Evolutionary conservation across 2,329 filamentous ascomycete species (phyloP), one percentile per base, ranked within the genome.

Genomic region (Xylariaceae sp.): DNA sequence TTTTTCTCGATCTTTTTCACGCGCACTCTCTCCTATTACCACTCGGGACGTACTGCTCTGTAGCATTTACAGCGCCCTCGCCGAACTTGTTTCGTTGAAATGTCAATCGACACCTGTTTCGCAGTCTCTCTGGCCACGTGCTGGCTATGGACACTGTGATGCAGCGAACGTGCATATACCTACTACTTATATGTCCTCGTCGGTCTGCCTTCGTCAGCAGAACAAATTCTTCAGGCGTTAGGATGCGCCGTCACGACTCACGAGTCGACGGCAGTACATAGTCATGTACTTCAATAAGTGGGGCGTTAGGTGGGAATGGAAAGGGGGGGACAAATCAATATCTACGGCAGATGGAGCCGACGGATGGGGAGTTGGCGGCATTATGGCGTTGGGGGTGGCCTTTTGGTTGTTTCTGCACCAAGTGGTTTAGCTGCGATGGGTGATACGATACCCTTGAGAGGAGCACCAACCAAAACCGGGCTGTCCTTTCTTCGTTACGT

Each of bases 371-470:
- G 50, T 55, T 48, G 55, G 53, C 35, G 47, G 44, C 54, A 55
- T 50, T 51, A 49, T 59, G 66, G 67, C 62, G 62, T 68, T 66
- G 53, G 23, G 64, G 23, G 23, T 18, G 23, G 23, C 23, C 23
- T 30, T 30, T 30, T 30, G 23, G 23, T 64, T 58, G 63, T 64
- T 66, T 53, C 63, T 66, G 61, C 66, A 66, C 67, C 66, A 64
- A 69, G 68, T 69, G 66, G 68, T 67, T 66, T 63, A 60, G 62
- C 65, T 60, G 54, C 51, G 45, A 42, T 48, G 59, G 57, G 15
- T 64, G 35, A 53, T 44, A 52, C 60, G 66, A 70, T 70, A 70
- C 67, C 68, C 66, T 30, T 17, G 54, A 56, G 47, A 60, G 39
- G 45, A 61, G 42, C 55, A 48, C 42, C 39, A 23, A 30, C 23